Percentiles rank a stretch among this genome's conserved stretches.
Conservation (phyloP, 2,329 filamentous ascomycete genomes). For the Penicillium capsulatum region DNA sequence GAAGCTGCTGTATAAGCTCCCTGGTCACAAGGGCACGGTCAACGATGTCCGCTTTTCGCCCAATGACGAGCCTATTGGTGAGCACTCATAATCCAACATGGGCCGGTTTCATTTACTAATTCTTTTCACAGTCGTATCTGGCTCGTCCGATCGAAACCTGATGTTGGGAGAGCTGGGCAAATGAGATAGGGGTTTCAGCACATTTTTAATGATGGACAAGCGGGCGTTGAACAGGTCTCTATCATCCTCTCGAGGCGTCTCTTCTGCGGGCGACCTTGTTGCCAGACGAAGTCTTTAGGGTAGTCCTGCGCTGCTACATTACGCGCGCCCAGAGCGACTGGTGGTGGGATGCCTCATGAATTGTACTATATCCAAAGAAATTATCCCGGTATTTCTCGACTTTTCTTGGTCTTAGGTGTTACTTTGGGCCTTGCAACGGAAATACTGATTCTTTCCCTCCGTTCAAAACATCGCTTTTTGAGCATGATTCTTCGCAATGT, state of each 20-base stretch:
- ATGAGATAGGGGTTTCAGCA: conserved; percentile 40
- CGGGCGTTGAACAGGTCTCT: conserved; percentile 24
- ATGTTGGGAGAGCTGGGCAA: conserved; percentile 75
- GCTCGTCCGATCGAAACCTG: conserved; percentile 82
- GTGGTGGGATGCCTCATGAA: too few species aligned
- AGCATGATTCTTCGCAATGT: too few species aligned
- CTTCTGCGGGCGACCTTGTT: not conserved
- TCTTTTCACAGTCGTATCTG: conserved; percentile 67
- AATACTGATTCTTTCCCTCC: too few species aligned
- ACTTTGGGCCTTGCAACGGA: too few species aligned
- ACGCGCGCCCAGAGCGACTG: too few species aligned
- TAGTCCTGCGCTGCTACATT: too few species aligned
- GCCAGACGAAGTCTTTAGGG: too few species aligned
- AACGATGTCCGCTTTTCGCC: conserved; percentile 93
- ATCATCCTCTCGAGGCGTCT: not conserved
- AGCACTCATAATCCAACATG: conserved; percentile 38
- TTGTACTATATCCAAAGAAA: too few species aligned
- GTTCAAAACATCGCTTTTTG: too few species aligned
- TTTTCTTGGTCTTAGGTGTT: too few species aligned
- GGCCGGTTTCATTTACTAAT: conserved; percentile 15
- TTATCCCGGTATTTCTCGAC: too few species aligned
- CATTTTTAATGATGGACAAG: conserved; percentile 22
- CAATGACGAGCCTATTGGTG: conserved; percentile 78
- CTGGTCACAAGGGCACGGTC: conserved; percentile 90
- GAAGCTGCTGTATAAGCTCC: conserved; percentile 89